Evolutionary conservation across 208 protist genomes (phyloP).

Genomic region (Wallacemonas sp.): DNA sequence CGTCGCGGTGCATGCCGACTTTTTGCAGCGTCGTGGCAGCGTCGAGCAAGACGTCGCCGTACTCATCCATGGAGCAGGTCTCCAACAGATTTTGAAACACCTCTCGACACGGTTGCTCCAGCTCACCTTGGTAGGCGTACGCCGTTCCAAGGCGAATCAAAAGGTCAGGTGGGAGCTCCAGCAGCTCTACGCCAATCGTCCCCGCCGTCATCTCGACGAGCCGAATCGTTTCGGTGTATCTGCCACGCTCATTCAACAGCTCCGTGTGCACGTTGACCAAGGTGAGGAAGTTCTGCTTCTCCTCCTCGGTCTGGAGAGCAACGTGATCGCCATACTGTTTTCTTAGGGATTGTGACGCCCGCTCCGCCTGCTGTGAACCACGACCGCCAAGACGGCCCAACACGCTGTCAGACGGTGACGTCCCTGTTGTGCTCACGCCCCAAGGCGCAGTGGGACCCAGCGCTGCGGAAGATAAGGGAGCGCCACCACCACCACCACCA

Average conservation of each 20-base stretch:
- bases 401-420: too few relatives aligned
- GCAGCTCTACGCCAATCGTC: slow-evolving; percentile 59
- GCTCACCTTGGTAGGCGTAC: slow-evolving; percentile 71
- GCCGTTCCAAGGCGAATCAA: slow-evolving; percentile 80
- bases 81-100: slow-evolving; percentile 81
- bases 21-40: slow-evolving; percentile 72
- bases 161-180: slow-evolving; percentile 84
- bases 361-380: neutral
- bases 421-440: too few relatives aligned
- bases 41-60: slow-evolving; percentile 83
- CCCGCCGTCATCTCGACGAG: slow-evolving; percentile 68
- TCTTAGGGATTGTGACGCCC: neutral
- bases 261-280: slow-evolving; percentile 89
- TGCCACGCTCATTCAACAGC: slow-evolving; percentile 82
- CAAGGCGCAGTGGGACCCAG: neutral
- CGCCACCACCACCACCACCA: neutral
- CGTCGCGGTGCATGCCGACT: slow-evolving; percentile 67
- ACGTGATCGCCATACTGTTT: slow-evolving; percentile 60
- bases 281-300: slow-evolving; percentile 80
- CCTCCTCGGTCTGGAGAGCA: slow-evolving; percentile 35
- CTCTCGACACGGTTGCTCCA: slow-evolving; percentile 62
- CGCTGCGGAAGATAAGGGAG: neutral
- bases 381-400: neutral
- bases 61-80: slow-evolving; percentile 80
- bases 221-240: slow-evolving; percentile 71